Base-by-base conservation (phyloP, 805 yeast species). In the Metschnikowia lochheadii region DNA sequence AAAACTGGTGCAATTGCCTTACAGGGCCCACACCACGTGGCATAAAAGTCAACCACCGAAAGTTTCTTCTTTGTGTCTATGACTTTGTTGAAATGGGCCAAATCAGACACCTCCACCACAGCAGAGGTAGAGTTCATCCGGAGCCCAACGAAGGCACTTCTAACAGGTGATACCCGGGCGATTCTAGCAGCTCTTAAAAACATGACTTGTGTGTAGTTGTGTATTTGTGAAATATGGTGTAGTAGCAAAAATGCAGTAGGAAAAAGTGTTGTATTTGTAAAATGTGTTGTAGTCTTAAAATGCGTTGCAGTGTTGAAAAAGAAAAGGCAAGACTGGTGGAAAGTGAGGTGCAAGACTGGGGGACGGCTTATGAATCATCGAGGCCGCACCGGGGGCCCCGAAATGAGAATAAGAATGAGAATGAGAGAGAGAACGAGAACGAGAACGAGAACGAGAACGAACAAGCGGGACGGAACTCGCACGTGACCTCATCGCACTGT, bases 1-100 rank as follows among this genome's bases (percentile, higher is more conserved):
- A 83, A 63, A 18, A 79, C 64, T 14, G 89, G 89, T 2, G 84
- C 75, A 59, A 84, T 77, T n/a, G 85, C 85, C 58, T 80, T 82
- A 60, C 89, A 84, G n/a, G 89, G 89, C 6, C 85, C 88, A 66
- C 89, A 84, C 89, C 89, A 84, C 10, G 82, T 78, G 32, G 89
- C 89, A 65, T 76, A 82, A 63, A 84, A 84, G 63, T 84, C 89
- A 45, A 83, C 78, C 2, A 84, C 69, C 1, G 84, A 70, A 35
- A 80, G 63, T 50, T 78, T 73, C 34, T 70, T 64, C 36, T 52
- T 49, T 52, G 53, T 58, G 35, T 51, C 55, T 34, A 68, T 55
- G 36, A 66, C 59, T 21, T 56, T 44, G 38, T 49, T 56, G 58
- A 69, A 68, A 36, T 68, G 64, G 15, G 54, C 47, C 53, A 67